Conservation (phyloP, 2,329 filamentous ascomycete species). For the Sporothrix pallida region DNA sequence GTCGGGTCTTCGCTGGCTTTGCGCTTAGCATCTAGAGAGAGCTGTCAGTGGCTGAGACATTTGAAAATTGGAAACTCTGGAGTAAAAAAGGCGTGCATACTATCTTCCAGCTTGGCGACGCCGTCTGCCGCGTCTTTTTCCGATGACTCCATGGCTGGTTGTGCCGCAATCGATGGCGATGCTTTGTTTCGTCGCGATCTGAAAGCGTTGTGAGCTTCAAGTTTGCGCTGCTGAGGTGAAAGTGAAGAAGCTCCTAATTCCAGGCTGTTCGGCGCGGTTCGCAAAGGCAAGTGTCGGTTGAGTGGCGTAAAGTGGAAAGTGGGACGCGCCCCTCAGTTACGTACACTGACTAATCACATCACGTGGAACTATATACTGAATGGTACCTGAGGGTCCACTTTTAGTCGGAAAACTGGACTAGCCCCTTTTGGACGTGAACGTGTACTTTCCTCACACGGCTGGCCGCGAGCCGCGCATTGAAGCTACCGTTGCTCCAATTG, state of each 20-base stretch:
- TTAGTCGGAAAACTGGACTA: neutral
- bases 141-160: constrained; percentile 28
- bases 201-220: neutral
- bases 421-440: constrained; percentile 14
- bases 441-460: constrained; percentile 18
- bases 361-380: neutral
- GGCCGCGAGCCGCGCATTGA: constrained; percentile 30
- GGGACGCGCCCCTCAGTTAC: neutral
- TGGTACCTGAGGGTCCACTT: neutral
- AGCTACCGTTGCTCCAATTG: constrained; percentile 33
- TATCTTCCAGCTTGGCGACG: constrained; percentile 42
- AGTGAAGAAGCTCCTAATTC: neutral
- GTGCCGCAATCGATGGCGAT: constrained; percentile 12
- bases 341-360: neutral
- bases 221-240: too few species aligned
- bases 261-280: neutral
- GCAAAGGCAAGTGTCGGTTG: neutral
- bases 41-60: neutral
- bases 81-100: constrained; percentile 20
- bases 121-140: constrained; percentile 11
- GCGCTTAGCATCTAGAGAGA: constrained; percentile 64
- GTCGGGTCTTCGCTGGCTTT: constrained; percentile 72
- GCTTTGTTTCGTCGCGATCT: neutral
- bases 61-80: neutral
- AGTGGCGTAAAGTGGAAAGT: constrained; percentile 20